Evolutionary conservation across 345 rosid species (phyloP).

Genomic region (Hirschfeldia incana): DNA sequence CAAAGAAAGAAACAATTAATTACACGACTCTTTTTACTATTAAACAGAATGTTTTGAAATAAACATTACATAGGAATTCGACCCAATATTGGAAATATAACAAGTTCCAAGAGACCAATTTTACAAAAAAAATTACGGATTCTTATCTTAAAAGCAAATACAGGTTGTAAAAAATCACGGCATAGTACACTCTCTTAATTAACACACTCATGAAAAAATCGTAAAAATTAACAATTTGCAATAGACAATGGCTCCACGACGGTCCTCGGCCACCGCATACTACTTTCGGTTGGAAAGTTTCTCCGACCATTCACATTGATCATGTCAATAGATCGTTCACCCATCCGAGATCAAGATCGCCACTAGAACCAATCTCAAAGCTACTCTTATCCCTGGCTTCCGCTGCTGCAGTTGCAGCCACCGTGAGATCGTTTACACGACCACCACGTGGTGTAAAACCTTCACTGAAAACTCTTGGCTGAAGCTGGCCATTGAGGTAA

Average conservation of each 20-base stretch:
- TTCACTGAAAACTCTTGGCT: constrained; percentile 17
- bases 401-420: constrained; percentile 12
- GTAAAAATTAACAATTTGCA: not conserved
- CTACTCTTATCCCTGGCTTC: constrained; percentile 26
- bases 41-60: constrained; percentile 35
- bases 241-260: constrained; percentile 20
- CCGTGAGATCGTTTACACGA: constrained; percentile 12
- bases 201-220: constrained; percentile 4
- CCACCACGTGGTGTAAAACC: constrained; percentile 32
- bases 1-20: not conserved
- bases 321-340: constrained; percentile 85
- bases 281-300: not conserved
- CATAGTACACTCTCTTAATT: constrained; percentile 35
- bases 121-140: constrained; percentile 4
- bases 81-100: constrained; percentile 15
- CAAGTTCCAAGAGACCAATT: constrained; percentile 39
- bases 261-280: not conserved
- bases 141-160: not conserved
- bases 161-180: not conserved
- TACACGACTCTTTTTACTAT: not conserved
- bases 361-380: constrained; percentile 29
- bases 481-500: constrained; percentile 16
- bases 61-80: constrained; percentile 33
- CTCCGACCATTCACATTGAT: not conserved
- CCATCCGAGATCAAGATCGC: constrained; percentile 91